phyloP scores from a whole-genome alignment of 805 yeast genomes.

The Starmerella apicola region DNA sequence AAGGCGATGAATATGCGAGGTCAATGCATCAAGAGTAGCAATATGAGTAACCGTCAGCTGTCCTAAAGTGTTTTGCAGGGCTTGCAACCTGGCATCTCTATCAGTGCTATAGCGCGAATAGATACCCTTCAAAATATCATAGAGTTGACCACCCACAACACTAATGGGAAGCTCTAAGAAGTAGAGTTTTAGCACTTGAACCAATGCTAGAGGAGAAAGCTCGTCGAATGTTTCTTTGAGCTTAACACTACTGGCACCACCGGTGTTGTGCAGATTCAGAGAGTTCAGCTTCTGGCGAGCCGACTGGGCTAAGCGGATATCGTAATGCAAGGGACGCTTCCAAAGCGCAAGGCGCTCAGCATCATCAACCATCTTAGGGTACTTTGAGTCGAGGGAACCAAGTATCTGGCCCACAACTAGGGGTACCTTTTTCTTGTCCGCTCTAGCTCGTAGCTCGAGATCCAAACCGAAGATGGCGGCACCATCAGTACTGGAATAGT shows the following conservation, averaged over 20 bases:
- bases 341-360: slow-evolving; percentile 55
- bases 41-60: slow-evolving; percentile 59
- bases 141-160: slow-evolving; percentile 48
- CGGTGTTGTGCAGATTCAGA: too few species aligned
- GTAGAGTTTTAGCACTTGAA: slow-evolving; percentile 59
- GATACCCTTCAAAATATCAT: slow-evolving; percentile 56
- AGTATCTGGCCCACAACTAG: slow-evolving; percentile 48
- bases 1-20: slow-evolving; percentile 59
- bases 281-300: slow-evolving; percentile 16
- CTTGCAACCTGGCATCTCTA: slow-evolving; percentile 40
- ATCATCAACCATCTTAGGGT: slow-evolving; percentile 56
- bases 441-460: slow-evolving; percentile 53
- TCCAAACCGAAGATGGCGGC: slow-evolving; percentile 70
- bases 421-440: slow-evolving; percentile 66
- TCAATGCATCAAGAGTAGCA: slow-evolving; percentile 70
- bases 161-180: slow-evolving; percentile 72
- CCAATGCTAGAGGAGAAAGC: slow-evolving; percentile 38
- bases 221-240: slow-evolving; percentile 23
- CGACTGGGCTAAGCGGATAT: slow-evolving; percentile 29
- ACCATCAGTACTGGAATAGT: slow-evolving; percentile 52
- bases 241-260: slow-evolving; percentile 5
- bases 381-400: slow-evolving; percentile 52
- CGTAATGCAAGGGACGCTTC: slow-evolving; percentile 38
- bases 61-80: slow-evolving; percentile 51
- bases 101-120: slow-evolving; percentile 39